Conservation (phyloP, 176 grass and related monocot species). For the Puccinellia tenuiflora region DNA sequence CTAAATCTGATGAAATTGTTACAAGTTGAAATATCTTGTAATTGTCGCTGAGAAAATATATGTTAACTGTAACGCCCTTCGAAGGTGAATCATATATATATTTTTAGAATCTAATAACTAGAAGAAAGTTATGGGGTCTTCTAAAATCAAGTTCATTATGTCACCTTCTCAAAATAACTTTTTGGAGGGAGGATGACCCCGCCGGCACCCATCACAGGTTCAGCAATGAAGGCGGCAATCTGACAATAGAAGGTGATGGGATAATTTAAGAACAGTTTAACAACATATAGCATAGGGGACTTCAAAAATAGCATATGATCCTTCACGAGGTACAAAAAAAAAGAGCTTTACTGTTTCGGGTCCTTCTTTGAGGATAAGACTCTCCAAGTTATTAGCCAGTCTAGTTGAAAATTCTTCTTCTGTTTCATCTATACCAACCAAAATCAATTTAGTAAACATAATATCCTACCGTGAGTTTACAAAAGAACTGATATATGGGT, state of each 20-base stretch:
- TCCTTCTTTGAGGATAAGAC: conserved; percentile 97
- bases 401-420: conserved; percentile 89
- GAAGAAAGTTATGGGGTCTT: not conserved
- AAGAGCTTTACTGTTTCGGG: conserved; percentile 74
- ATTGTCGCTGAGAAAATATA: not conserved
- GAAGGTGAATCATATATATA: not conserved
- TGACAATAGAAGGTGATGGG: conserved; percentile 14
- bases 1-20: not conserved
- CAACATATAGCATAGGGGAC: not conserved
- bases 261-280: not conserved
- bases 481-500: too few relatives aligned
- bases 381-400: conserved; percentile 90
- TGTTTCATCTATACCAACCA: conserved; percentile 64
- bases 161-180: conserved; percentile 96
- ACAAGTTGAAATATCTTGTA: not conserved
- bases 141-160: not conserved
- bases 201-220: conserved; percentile 96
- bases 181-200: conserved; percentile 94
- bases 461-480: not conserved
- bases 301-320: not conserved
- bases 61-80: not conserved
- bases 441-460: conserved; percentile 13
- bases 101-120: not conserved
- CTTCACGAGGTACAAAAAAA: not conserved
- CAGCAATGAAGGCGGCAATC: conserved; percentile 95